These are phyloP conservation scores for Echeveria elegans DNA, from an alignment of 164 flowering plant genomes.

Conservation along the genomic window DNA sequence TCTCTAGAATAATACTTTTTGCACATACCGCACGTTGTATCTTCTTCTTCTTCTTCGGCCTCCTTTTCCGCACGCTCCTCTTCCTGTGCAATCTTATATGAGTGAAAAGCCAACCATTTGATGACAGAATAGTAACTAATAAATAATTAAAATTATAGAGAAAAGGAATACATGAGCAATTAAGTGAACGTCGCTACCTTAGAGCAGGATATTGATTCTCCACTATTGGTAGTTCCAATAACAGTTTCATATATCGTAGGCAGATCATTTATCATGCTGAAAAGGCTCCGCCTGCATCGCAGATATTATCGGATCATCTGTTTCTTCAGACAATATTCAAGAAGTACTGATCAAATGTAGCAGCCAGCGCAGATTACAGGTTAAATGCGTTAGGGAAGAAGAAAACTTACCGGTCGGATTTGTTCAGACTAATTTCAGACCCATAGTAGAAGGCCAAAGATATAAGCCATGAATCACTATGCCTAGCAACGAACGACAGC, in stretches of 20 bases:
- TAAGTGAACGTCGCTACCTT: too few relatives aligned
- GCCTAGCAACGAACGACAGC: constrained; percentile 68
- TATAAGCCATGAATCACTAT: constrained; percentile 74
- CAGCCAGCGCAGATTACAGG: too few relatives aligned
- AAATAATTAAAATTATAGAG: too few relatives aligned
- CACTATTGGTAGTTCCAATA: constrained; percentile 55
- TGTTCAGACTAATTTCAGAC: constrained; percentile 68
- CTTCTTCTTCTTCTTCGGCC: too few relatives aligned
- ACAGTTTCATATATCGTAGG: constrained; percentile 84
- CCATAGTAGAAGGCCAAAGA: constrained; percentile 75
- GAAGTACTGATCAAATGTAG: neutral
- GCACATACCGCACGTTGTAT: too few relatives aligned
- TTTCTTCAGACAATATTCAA: neutral
- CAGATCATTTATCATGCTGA: constrained; percentile 73
- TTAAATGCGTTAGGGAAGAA: neutral
- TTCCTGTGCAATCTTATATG: too few relatives aligned
- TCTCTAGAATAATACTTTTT: too few relatives aligned
- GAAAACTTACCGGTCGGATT: constrained; percentile 48
- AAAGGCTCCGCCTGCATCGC: constrained; percentile 66
- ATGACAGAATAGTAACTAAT: too few relatives aligned
- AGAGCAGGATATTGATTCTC: neutral
- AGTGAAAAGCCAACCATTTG: too few relatives aligned
- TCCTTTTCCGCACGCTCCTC: too few relatives aligned
- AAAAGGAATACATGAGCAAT: too few relatives aligned
- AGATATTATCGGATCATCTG: too few relatives aligned